Conservation (phyloP, 495 filamentous ascomycete genomes). For the Xeromyces bisporus region DNA sequence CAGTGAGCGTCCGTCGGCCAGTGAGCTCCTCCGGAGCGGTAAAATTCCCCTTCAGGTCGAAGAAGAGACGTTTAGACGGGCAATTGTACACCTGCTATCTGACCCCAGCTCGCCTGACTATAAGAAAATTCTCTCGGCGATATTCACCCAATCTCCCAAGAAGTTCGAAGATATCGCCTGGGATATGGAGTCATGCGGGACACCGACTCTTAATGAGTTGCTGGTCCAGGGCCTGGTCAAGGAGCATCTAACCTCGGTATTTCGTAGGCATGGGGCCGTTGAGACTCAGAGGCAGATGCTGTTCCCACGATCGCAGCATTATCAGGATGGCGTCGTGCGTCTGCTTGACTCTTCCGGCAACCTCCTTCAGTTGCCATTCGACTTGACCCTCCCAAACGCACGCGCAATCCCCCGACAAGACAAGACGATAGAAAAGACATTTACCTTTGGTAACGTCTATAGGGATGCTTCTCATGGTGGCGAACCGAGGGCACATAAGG, state of each 20-base stretch:
- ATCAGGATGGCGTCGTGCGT: constrained; percentile 53
- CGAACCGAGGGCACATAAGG: constrained; percentile 65
- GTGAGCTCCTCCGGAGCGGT: constrained; percentile 71
- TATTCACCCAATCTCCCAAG: constrained; percentile 60
- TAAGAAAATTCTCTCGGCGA: constrained; percentile 64
- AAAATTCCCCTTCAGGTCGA: constrained; percentile 82
- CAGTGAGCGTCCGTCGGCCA: constrained; percentile 64
- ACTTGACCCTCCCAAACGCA: constrained; percentile 80
- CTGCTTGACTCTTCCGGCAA: constrained; percentile 70
- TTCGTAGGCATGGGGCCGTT: constrained; percentile 82
- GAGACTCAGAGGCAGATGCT: constrained; percentile 56
- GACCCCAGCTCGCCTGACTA: constrained; percentile 79
- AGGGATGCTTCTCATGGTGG: constrained; percentile 59
- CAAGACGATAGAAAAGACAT: constrained; percentile 54
- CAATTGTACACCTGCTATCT: constrained; percentile 55
- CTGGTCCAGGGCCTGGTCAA: constrained; percentile 60
- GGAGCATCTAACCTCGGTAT: constrained; percentile 58
- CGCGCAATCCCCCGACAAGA: constrained; percentile 62
- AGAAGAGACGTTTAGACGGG: constrained; percentile 71
- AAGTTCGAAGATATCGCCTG: constrained; percentile 75
- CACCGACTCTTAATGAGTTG: constrained; percentile 42
- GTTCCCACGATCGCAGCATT: constrained; percentile 68
- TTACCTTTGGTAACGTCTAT: constrained; percentile 79
- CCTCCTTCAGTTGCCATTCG: constrained; percentile 77
- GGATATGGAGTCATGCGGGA: constrained; percentile 49